Percentiles rank a stretch among this genome's conserved stretches.
Conservation (phyloP, 2,329 filamentous ascomycete species). For the Colletotrichum sp. region DNA sequence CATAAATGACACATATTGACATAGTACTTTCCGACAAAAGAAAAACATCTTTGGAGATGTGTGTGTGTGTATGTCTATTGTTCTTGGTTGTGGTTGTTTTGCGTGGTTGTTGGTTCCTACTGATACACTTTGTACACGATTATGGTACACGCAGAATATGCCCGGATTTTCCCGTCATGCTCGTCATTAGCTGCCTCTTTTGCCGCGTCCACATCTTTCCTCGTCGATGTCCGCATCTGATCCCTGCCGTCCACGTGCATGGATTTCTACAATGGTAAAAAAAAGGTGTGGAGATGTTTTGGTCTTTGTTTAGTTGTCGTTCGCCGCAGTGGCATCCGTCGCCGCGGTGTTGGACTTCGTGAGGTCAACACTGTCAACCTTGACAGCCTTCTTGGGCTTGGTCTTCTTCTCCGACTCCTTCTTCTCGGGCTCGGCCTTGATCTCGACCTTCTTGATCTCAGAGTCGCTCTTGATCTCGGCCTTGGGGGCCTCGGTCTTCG, state of each 20-base stretch:
- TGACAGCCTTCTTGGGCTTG: not conserved
- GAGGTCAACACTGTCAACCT: conserved; percentile 11
- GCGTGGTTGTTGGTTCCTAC: not conserved
- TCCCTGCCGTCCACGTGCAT: not conserved
- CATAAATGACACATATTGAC: not conserved
- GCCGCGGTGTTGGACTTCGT: conserved; percentile 27
- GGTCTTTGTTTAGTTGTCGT: conserved; percentile 21
- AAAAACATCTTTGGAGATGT: not conserved
- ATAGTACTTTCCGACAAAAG: not conserved
- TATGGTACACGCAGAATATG: conserved; percentile 18
- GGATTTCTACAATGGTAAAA: not conserved
- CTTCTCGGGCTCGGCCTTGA: conserved; percentile 20
- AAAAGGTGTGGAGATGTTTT: not conserved
- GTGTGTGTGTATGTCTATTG: conserved; percentile 9
- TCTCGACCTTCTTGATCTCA: conserved; percentile 14
- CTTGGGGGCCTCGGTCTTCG: not conserved
- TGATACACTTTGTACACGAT: conserved; percentile 21
- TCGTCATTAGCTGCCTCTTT: conserved; percentile 12
- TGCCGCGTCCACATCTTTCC: not conserved
- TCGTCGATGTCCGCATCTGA: not conserved
- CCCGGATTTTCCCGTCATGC: conserved; percentile 11
- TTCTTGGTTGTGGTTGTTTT: not conserved
- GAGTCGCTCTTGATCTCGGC: not conserved
- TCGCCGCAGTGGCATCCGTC: conserved; percentile 36
- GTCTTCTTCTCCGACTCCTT: conserved; percentile 3